Evolutionary conservation across 345 rosid genomes (phyloP).

Genomic region (Dipteronia dyeriana): DNA sequence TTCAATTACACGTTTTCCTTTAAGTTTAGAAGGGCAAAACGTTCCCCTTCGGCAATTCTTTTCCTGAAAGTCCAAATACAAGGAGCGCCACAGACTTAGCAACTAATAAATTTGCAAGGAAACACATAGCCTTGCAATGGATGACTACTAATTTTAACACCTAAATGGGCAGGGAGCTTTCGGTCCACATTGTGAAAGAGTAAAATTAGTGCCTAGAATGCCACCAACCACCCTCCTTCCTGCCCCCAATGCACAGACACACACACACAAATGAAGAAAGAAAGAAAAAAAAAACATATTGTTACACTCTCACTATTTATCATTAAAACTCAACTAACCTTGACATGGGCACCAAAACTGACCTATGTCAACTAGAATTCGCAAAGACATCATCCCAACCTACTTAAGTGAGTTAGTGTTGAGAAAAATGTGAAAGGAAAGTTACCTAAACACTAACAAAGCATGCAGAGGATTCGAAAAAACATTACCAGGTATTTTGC

Average conservation of each 20-base stretch:
- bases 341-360: not conserved
- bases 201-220: not conserved
- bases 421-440: not conserved
- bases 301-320: not conserved
- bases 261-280: not conserved
- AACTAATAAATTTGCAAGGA: not conserved
- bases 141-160: conserved; percentile 6
- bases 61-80: conserved; percentile 48
- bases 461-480: not conserved
- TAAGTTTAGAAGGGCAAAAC: conserved; percentile 76
- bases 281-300: too few relatives aligned
- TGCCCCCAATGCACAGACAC: not conserved
- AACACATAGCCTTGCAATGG: not conserved
- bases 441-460: not conserved
- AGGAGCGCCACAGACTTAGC: conserved; percentile 1
- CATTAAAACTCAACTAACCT: conserved; percentile 7
- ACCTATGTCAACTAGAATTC: not conserved
- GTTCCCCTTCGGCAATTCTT: conserved; percentile 86
- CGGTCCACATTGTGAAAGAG: not conserved
- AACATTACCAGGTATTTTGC: conserved; percentile 73
- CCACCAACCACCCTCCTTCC: not conserved
- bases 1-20: conserved; percentile 88
- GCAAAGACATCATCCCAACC: not conserved
- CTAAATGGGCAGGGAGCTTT: not conserved
- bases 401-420: not conserved